These are phyloP conservation scores for Hyaloperonospora arabidopsidis DNA, from an alignment of 352 stramenopile genomes.

Conservation along the genomic window DNA sequence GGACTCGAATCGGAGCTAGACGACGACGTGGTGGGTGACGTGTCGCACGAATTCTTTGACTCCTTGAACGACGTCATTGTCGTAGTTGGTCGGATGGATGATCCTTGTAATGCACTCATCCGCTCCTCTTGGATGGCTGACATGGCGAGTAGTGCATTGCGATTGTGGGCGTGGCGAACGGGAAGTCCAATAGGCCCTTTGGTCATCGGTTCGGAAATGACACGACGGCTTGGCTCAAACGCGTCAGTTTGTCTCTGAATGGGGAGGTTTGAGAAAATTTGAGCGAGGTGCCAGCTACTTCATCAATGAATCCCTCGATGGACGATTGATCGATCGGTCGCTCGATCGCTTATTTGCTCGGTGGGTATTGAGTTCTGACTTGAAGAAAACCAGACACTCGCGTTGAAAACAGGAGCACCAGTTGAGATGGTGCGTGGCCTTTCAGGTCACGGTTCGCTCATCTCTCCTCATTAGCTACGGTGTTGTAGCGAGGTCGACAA, in stretches of 20 bases:
- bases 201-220: constrained; percentile 23
- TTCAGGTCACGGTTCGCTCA: no score
- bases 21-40: constrained; percentile 19
- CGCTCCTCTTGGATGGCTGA: constrained; percentile 28
- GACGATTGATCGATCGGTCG: not conserved
- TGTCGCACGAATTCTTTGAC: constrained; percentile 12
- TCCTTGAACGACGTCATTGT: no score
- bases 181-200: constrained; percentile 27
- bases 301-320: no score
- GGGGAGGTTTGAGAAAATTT: no score
- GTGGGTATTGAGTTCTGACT: constrained; percentile 19
- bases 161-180: constrained; percentile 15
- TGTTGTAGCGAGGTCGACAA: no score
- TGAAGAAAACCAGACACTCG: constrained; percentile 21
- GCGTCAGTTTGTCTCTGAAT: no score
- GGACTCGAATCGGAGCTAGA: constrained; percentile 21
- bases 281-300: no score
- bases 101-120: constrained; percentile 5
- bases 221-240: not conserved
- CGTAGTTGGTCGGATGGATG: constrained; percentile 1
- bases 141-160: constrained; percentile 29
- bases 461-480: no score
- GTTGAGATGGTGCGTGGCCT: not conserved
- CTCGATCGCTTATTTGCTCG: constrained; percentile 18
- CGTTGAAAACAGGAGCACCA: constrained; percentile 13